Percentiles rank a stretch among this genome's conserved stretches.
phyloP scores from a whole-genome alignment of 2,329 filamentous ascomycete genomes.

The Hypoxylon rubiginosum region DNA sequence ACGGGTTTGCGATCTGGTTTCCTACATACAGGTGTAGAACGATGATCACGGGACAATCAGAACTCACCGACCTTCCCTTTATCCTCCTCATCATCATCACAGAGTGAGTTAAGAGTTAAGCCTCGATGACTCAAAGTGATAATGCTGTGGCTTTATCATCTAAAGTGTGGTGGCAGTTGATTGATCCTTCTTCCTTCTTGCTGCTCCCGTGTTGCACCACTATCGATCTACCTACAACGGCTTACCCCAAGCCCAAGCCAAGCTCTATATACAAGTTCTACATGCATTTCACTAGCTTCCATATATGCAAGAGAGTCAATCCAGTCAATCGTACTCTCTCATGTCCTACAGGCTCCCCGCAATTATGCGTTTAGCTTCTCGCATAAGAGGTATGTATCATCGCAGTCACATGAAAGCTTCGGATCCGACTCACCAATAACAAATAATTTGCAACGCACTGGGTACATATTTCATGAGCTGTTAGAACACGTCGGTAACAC shows the following conservation, averaged over 20 bases:
- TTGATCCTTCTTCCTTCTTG: slow-evolving; percentile 4
- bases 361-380: not conserved
- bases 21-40: too few species aligned
- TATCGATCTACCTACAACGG: not conserved
- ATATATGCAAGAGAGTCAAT: not conserved
- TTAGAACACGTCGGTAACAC: not conserved
- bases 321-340: slow-evolving; percentile 16
- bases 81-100: not conserved
- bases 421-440: slow-evolving; percentile 16
- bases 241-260: not conserved
- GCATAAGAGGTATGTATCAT: not conserved
- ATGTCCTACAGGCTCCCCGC: slow-evolving; percentile 27
- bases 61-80: not conserved
- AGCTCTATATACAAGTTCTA: slow-evolving; percentile 1
- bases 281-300: not conserved
- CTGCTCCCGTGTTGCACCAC: not conserved
- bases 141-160: not conserved
- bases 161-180: not conserved
- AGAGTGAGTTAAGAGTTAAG: not conserved
- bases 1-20: too few species aligned
- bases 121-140: not conserved
- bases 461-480: not conserved
- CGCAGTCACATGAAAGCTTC: slow-evolving; percentile 2
- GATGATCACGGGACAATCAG: too few species aligned
- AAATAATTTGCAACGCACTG: slow-evolving; percentile 1